Percentiles rank a stretch among this genome's conserved stretches.
phyloP scores from a whole-genome alignment of 2,329 filamentous ascomycete genomes.

The Akanthomyces uredinophilus region DNA sequence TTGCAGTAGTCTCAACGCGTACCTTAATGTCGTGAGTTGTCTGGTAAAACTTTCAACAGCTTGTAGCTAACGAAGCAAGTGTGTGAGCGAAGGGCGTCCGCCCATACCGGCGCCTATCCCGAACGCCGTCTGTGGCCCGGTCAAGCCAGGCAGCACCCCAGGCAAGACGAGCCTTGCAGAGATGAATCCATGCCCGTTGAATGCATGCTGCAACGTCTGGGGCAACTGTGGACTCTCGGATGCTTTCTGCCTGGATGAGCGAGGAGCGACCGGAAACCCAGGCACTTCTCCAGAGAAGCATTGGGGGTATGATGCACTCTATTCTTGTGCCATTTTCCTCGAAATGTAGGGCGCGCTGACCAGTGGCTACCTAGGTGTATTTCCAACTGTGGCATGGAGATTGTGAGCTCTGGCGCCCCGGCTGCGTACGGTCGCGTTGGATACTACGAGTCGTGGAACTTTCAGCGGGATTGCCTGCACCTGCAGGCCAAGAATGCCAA shows the following conservation, averaged over 20 bases:
- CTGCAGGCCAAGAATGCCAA: constrained; percentile 25
- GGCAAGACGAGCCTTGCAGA: too few species aligned
- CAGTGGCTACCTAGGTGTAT: neutral
- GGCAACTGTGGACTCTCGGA: constrained; percentile 41
- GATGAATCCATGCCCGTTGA: constrained; percentile 43
- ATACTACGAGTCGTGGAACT: constrained; percentile 31
- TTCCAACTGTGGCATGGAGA: neutral
- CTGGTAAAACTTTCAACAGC: too few species aligned
- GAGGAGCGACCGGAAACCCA: constrained; percentile 24
- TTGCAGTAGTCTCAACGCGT: constrained; percentile 19
- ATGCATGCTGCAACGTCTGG: constrained; percentile 37
- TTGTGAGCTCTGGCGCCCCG: neutral
- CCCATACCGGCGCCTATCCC: constrained; percentile 24
- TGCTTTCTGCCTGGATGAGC: constrained; percentile 35
- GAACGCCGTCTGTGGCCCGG: constrained; percentile 38
- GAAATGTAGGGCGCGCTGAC: too few species aligned
- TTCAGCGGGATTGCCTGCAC: constrained; percentile 24
- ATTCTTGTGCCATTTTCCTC: neutral
- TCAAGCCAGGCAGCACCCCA: constrained; percentile 30
- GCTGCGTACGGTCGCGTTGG: constrained; percentile 23
- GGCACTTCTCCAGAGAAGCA: constrained; percentile 21
- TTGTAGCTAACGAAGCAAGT: constrained; percentile 18
- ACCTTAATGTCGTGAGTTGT: neutral
- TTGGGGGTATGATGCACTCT: neutral
- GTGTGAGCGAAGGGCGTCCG: constrained; percentile 27